Base-by-base conservation (phyloP, 768 basidiomycete genomes). In the Pisolithus orientalis region DNA sequence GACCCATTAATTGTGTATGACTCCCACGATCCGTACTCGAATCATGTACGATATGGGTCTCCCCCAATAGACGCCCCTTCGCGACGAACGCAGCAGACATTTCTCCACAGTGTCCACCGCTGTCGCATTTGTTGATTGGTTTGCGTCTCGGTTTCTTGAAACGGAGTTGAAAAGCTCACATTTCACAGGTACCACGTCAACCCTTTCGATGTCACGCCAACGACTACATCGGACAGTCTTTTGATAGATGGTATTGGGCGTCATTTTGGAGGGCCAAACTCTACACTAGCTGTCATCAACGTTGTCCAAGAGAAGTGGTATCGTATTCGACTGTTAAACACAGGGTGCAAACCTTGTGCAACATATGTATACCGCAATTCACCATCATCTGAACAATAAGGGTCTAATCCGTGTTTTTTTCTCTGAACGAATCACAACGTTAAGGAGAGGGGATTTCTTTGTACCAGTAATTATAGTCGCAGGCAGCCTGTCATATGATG, bases 221-320 rank as follows among this genome's bases (percentile, higher is more conserved):
- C 14, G 5, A 42, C 45, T 40, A 57, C 67, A 6, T 51, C 67
- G 2, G 65, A 68, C 46, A 61, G 71, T 0, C 69, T 67, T 8
- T 59, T 76, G 16, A 72, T 75, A 43, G 73, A 76, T 47, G 73
- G 72, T 10, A 39, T 68, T 2, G 75, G 72, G 14, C 68, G 70
- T 8, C 60, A 58, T 47, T 37, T 51, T 10, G 50, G 56, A 25
- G 65, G 58, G 1, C 60, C 68, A 2, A 51, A 53, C 10, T 49
- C 61, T 5, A 60, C 64, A 1, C 58, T 70, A 11, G 57, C 64
- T 4, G 65, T 72, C 34, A 62, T 74, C 42, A 61, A 45, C 14
- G 75, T 74, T n/a, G 45, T 54, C 17, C 55, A 55, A 5, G 66
- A 63, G 1, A 68, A 57, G 37, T 63, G 73, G 29, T 75, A 74